Evolutionary conservation across 2,329 filamentous ascomycete genomes (phyloP), one percentile per base, ranked within the genome.

Genomic region (Aureobasidium melanogenum): DNA sequence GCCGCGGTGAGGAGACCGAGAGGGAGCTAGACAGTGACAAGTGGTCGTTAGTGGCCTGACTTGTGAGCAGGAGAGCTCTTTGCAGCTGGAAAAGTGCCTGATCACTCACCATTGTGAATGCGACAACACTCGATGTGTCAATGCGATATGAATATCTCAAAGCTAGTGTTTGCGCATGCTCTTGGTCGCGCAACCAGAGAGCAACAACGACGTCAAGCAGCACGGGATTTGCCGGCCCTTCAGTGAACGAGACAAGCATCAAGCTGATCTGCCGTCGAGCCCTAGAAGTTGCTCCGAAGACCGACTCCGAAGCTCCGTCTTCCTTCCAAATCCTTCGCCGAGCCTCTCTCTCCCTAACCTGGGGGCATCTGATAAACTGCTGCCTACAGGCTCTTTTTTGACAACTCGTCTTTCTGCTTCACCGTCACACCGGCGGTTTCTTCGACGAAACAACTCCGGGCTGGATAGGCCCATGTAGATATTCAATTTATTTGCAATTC

Each of bases 1-100:
- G 94, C 92, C 69, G 93, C 93, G 70, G 90, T 97, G 65, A 99
- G 83, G 55, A 99, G 87, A 71, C 92, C 91, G 62, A 87, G 74
- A 56, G 84, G 84, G 58, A 87, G 79, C 84, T 86, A 69, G 47
- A 65, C 61, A 52, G 62, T 55, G 55, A 47, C 39, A 32, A 44
- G 14, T 26, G 15, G 26, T 28, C 14, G 44, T 63, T 62, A 61
- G 62, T 62, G 26, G 63, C 46, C 57, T 63, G 61, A 39, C 52
- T 62, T 50, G 64, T 64, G 60, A 63, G 63, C 60, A 62, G 46
- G 34, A 62, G 26, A 38, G 57, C 56, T 36, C 56, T 36, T 32
- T 59, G 56, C 44, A 60, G 56, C 26, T 58, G 55, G 17, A 22
- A 24, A 19, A 34, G 44, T n/a, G 15, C 26, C 26, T 43, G 1